These are phyloP conservation scores for Telopea speciosissima DNA, from an alignment of 177 flowering plant genomes.

Conservation along the genomic window DNA sequence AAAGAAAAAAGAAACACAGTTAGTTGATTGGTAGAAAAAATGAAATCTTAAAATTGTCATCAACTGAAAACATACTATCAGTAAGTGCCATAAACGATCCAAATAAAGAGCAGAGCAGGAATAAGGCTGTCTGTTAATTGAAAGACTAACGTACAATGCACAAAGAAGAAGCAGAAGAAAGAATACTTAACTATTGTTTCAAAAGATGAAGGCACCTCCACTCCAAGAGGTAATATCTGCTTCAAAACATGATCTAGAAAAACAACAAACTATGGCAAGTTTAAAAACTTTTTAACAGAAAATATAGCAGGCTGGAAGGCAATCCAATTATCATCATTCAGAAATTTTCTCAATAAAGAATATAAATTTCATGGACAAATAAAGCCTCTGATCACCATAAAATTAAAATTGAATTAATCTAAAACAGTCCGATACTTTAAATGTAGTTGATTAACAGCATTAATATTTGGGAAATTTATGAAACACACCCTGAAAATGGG, in stretches of 20 bases:
- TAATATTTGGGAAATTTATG: no score
- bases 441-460: no score
- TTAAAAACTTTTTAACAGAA: slow-evolving; percentile 8
- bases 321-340: not conserved
- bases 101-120: not conserved
- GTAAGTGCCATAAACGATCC: not conserved
- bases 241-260: slow-evolving; percentile 73
- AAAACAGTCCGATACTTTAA: no score
- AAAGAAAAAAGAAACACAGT: slow-evolving; percentile 19
- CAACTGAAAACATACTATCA: not conserved
- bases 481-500: no score
- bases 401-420: not conserved
- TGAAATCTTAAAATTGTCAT: not conserved
- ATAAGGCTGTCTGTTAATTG: not conserved
- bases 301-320: not conserved
- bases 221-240: slow-evolving; percentile 86
- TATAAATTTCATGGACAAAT: not conserved
- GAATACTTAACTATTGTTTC: slow-evolving; percentile 95
- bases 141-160: not conserved
- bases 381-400: not conserved
- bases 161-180: not conserved
- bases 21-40: slow-evolving; percentile 6
- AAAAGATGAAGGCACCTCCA: slow-evolving; percentile 93
- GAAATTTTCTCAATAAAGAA: not conserved
- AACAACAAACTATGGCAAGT: slow-evolving; percentile 1